Base-by-base conservation (phyloP, 1,139 yeast genomes). In the Yamadazyma diddensiae region DNA sequence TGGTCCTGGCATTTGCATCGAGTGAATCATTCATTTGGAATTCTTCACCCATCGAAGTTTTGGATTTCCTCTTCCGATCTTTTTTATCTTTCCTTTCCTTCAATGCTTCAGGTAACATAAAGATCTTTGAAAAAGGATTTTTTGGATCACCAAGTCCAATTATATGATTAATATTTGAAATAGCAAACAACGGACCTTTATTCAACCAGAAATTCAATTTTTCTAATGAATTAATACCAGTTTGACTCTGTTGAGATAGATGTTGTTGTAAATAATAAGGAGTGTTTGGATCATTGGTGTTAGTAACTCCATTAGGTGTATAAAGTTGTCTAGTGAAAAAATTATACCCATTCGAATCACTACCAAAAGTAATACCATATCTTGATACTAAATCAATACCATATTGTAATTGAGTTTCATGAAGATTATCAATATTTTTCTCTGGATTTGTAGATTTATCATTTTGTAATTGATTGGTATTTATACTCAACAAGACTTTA, bases 61-160 rank as follows among this genome's bases (percentile, higher is more conserved):
- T 58, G 1, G 77, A 59, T 39, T 77, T 75, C 30, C 79, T 65
- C 45, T 79, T 77, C 35, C 75, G 68, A 36, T 82, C 92, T 44
- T 82, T 82, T 39, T 81, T 78, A 38, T 80, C 88, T 42, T 73
- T 79, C 29, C 88, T 62, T 47, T 81, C 88, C 39, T 76, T 80
- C 38, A 83, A 59, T 7, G 82, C 84, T 48, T 80, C 83, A 1
- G 88, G 83, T 18, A 83, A 60, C 36, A 74, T 78, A 54, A 83
- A 83, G 13, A 83, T 52, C 46, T 79, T 75, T 3, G 90, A 86
- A 57, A 83, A 82, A 13, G 92, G 88, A 49, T 81, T 82, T 30
- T 70, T 67, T 3, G 84, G 70, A 49, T 81, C 83, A 20, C 94
- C 94, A 56, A 82, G 79, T 1, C 94, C 94, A 31, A 81, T 73